Evolutionary conservation across 257 asterid genomes (phyloP), one percentile per base, ranked within the genome.

Genomic region (Scutellaria baicalensis): DNA sequence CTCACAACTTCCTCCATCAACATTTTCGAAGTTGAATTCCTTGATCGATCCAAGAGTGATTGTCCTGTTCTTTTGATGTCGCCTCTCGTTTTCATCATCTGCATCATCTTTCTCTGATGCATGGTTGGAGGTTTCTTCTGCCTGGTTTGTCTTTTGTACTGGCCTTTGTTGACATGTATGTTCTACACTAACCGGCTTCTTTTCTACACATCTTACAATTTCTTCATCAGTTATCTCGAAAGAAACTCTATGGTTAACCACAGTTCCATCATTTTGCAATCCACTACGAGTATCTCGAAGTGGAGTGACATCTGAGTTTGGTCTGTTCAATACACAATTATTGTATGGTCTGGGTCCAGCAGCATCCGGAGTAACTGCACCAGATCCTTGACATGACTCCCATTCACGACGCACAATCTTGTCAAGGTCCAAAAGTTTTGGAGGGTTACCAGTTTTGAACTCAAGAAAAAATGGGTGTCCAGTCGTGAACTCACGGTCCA

Each of bases 1-100:
- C 12, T 78, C 86, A 8, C 78, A 43, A 52, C 70, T 77, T 47
- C 78, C 82, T 45, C 83, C 90, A 17, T 85, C 91, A 7, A 85
- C 76, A 18, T 83, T 86, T 75, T 86, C 89, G 42, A 93, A 90
- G 80, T 88, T 88, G 42, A 93, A 93, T 66, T 93, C 98, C 76
- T 87, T 89, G 18, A 86, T 66, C 36, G 97, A 89, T 68, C 96
- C 95, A 7, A 90, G 90, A 40, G 97, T 88, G 74, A 84, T 74
- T 6, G 97, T 83, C 51, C 87, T 77, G 62, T 76, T 79, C 75
- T 83, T 86, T 58, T 66, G 80, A 69, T 83, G 87, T 33, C 69
- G 17, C 31, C 38, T 45, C 57, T 81, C 84, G 23, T 58, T 80
- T 59, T 83, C 91, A 18, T 67, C 76, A 12, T 80, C 83, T 13